These are phyloP conservation scores for Amorphotheca resinae DNA, from an alignment of 495 filamentous ascomycete species.

Conservation along the genomic window DNA sequence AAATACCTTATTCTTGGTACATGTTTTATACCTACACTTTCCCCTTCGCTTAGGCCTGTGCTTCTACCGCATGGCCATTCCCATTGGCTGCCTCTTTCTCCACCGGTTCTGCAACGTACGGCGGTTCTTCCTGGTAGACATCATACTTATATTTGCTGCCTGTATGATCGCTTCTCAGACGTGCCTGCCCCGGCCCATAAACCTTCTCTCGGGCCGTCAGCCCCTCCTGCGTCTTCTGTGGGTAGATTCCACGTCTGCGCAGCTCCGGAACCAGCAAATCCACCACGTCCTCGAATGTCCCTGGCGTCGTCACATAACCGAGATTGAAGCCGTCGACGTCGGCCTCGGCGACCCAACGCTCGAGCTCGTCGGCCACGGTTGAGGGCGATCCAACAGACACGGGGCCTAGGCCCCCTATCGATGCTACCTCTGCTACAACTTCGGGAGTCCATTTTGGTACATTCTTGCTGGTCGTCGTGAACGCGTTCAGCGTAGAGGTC, in stretches of 20 bases:
- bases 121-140: neutral
- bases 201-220: neutral
- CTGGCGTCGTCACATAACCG: conserved; percentile 23
- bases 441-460: conserved; percentile 1
- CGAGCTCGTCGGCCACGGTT: conserved; percentile 48
- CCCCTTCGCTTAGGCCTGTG: neutral
- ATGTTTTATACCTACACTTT: neutral
- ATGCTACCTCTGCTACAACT: neutral
- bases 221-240: conserved; percentile 26
- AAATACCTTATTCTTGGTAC: too few species aligned
- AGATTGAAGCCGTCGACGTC: conserved; percentile 53
- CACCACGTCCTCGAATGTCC: conserved; percentile 47
- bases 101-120: neutral
- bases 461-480: neutral
- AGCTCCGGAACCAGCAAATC: conserved; percentile 49
- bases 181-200: neutral
- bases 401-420: conserved; percentile 40
- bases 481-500: neutral
- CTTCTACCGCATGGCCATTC: neutral
- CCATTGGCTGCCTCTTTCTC: neutral
- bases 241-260: conserved; percentile 35
- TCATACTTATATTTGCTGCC: neutral
- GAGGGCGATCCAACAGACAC: conserved; percentile 41
- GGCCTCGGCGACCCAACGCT: conserved; percentile 28
- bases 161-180: neutral